Evolutionary conservation across 2,329 filamentous ascomycete species (phyloP).

Genomic region (Aspergillus aculeatinus): DNA sequence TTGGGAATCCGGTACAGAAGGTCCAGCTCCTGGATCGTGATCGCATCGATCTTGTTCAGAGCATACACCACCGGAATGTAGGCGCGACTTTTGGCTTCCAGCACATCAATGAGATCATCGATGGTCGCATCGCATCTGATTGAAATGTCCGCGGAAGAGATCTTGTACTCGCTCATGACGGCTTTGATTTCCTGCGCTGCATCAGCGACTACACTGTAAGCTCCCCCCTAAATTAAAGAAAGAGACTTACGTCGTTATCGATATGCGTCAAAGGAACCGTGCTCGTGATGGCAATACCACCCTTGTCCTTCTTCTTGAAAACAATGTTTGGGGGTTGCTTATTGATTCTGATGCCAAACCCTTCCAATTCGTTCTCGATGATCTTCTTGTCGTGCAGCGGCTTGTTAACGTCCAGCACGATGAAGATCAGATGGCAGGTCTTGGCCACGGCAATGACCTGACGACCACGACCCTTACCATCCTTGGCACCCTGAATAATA

Average conservation of each 20-base stretch:
- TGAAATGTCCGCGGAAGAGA: constrained; percentile 93
- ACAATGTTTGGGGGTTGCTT: constrained; percentile 96
- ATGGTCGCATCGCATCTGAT: constrained; percentile 97
- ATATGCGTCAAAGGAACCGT: constrained; percentile 91
- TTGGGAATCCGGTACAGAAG: constrained; percentile 95
- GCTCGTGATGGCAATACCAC: constrained; percentile 92
- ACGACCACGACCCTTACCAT: constrained; percentile 93
- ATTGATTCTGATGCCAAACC: constrained; percentile 97
- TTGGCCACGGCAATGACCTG: constrained; percentile 99
- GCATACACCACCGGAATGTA: constrained; percentile 99
- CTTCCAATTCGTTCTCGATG: constrained; percentile 92
- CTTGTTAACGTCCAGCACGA: constrained; percentile 97
- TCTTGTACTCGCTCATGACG: constrained; percentile 95
- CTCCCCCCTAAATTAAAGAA: not conserved
- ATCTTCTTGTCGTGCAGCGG: constrained; percentile 94
- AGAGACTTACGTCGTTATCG: constrained; percentile 65
- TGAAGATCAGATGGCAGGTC: constrained; percentile 98
- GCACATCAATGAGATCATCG: constrained; percentile 92
- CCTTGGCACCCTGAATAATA: constrained; percentile 98
- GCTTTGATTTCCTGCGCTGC: constrained; percentile 77
- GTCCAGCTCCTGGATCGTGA: constrained; percentile 96
- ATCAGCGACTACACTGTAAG: constrained; percentile 12
- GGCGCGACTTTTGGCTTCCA: constrained; percentile 89
- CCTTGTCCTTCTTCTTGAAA: constrained; percentile 99
- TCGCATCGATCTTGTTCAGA: constrained; percentile 97